Conservation (phyloP, 2,329 filamentous ascomycete genomes). For the Neophaeococcomyces aloes region DNA sequence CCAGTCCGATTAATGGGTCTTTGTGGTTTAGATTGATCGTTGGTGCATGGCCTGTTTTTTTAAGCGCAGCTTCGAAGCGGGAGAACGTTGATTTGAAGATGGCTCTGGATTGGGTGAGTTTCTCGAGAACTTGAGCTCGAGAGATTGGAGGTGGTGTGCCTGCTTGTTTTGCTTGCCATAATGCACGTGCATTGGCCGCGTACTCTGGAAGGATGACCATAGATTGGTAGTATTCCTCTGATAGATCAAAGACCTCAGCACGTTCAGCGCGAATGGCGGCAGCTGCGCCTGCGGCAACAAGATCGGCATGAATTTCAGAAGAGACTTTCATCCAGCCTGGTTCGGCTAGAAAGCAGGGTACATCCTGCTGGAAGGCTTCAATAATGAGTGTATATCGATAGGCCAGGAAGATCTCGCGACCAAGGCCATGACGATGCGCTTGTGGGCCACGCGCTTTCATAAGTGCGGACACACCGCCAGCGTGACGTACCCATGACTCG, state of each 20-base stretch:
- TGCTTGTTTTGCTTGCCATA: slow-evolving; percentile 2
- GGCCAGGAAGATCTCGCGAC: slow-evolving; percentile 27
- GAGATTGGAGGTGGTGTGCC: slow-evolving; percentile 1
- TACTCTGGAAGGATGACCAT: slow-evolving; percentile 14
- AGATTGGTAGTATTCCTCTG: slow-evolving; percentile 19
- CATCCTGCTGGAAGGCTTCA: slow-evolving; percentile 26
- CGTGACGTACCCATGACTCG: slow-evolving; percentile 30
- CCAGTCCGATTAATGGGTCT: slow-evolving; percentile 17
- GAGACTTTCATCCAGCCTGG: slow-evolving; percentile 28
- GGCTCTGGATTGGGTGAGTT: slow-evolving; percentile 1
- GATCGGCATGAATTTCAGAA: slow-evolving; percentile 24
- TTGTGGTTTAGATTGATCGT: slow-evolving; percentile 11
- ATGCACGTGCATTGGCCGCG: background rate
- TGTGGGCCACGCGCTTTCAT: slow-evolving; percentile 27
- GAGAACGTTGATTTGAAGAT: slow-evolving; percentile 17
- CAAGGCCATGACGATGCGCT: slow-evolving; percentile 27
- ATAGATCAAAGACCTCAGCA: slow-evolving; percentile 17
- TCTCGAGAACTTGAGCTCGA: slow-evolving; percentile 2
- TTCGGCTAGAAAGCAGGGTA: slow-evolving; percentile 27
- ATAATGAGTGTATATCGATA: slow-evolving; percentile 29
- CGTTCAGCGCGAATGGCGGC: slow-evolving; percentile 7
- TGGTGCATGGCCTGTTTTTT: slow-evolving; percentile 1
- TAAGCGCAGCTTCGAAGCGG: slow-evolving; percentile 13
- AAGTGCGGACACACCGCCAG: slow-evolving; percentile 26
- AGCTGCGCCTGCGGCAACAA: slow-evolving; percentile 5